phyloP scores from a whole-genome alignment of 441 rosid genomes.

The Erodium texanum region DNA sequence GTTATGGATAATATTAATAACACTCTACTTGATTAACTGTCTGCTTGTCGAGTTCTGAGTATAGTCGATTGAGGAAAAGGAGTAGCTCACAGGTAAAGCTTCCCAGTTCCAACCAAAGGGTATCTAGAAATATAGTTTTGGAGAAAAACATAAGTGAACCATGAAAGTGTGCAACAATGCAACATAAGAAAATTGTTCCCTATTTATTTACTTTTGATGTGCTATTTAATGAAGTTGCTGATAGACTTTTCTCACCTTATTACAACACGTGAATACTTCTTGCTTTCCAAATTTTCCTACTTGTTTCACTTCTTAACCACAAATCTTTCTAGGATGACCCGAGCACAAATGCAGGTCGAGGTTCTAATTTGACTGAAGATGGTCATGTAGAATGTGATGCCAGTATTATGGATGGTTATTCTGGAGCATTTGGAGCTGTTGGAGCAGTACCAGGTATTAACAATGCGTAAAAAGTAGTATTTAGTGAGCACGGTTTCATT shows the following conservation, averaged over 20 bases:
- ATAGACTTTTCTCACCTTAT: neutral
- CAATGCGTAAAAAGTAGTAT: constrained; percentile 3
- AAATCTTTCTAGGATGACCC: constrained; percentile 57
- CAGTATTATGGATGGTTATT: constrained; percentile 76
- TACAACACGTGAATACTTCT: too few species aligned
- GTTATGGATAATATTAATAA: neutral
- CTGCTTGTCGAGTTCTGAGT: too few species aligned
- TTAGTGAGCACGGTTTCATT: neutral
- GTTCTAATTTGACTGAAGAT: constrained; percentile 88
- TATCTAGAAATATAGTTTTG: too few species aligned
- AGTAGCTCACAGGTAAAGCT: too few species aligned
- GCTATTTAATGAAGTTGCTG: neutral
- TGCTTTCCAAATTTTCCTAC: neutral
- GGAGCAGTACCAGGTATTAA: constrained; percentile 81
- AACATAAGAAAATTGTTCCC: neutral
- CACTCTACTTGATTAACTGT: too few species aligned
- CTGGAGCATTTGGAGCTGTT: constrained; percentile 87
- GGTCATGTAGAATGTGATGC: constrained; percentile 87
- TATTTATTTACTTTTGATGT: neutral
- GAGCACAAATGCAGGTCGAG: constrained; percentile 81
- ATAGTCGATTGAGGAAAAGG: too few species aligned
- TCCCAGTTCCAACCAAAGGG: too few species aligned
- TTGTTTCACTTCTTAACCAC: neutral
- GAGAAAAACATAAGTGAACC: neutral
- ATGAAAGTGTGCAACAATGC: neutral